phyloP scores from a whole-genome alignment of 192 early-diverging fungal genomes.

The Entrophospora sp. region DNA sequence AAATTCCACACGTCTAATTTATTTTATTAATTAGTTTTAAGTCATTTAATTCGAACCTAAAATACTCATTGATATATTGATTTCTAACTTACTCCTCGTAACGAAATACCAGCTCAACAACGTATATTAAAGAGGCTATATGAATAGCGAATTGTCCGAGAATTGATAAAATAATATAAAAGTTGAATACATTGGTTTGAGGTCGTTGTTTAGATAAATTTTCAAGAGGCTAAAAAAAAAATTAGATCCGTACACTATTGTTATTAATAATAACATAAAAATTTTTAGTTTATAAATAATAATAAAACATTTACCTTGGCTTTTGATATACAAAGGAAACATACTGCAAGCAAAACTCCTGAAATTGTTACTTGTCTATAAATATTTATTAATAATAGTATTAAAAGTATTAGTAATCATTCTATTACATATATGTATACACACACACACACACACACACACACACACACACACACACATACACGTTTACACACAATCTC shows the following conservation, averaged over 20 bases:
- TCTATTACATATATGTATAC: too few species aligned
- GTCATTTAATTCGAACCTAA: neutral
- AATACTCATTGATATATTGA: neutral
- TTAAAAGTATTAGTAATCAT: neutral
- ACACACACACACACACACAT: neutral
- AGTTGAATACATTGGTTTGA: slow-evolving; percentile 91
- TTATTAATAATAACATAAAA: neutral
- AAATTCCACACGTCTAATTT: too few species aligned
- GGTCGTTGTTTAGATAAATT: slow-evolving; percentile 86
- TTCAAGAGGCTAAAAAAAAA: slow-evolving; percentile 60
- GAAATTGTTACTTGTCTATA: slow-evolving; percentile 85
- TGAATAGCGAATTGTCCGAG: slow-evolving; percentile 94
- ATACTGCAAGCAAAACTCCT: slow-evolving; percentile 96
- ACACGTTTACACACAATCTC: neutral
- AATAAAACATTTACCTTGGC: slow-evolving; percentile 42
- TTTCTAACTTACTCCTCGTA: slow-evolving; percentile 38
- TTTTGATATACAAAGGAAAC: slow-evolving; percentile 98
- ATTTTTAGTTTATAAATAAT: neutral
- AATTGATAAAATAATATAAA: slow-evolving; percentile 93
- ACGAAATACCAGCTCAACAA: slow-evolving; percentile 48
- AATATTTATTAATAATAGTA: neutral
- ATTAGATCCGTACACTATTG: slow-evolving; percentile 2
- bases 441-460: too few species aligned
- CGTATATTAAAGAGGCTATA: slow-evolving; percentile 77
- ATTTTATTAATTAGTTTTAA: slow-evolving; percentile 38